These are phyloP conservation scores for Aspergillus conjunctus DNA, from an alignment of 495 filamentous ascomycete species.

Conservation along the genomic window DNA sequence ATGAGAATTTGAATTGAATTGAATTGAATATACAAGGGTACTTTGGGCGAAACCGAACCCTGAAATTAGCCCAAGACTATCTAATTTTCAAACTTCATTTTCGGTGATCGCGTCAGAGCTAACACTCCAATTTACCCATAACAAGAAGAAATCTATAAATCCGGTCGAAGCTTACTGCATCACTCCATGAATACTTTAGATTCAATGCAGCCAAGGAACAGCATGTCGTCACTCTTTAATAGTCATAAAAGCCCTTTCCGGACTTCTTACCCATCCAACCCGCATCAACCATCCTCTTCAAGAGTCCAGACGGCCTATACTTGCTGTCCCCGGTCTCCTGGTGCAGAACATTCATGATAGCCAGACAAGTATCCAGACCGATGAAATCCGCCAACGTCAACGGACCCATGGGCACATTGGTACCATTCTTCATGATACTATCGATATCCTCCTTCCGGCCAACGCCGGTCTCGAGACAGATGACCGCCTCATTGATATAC, in stretches of 20 bases:
- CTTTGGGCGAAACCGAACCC: too few species aligned
- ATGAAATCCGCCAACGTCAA: conserved; percentile 95
- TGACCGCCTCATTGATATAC: conserved; percentile 98
- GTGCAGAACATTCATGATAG: conserved; percentile 96
- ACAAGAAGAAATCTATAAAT: not conserved
- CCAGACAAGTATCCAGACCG: conserved; percentile 91
- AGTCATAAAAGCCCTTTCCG: conserved; percentile 95
- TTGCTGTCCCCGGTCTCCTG: conserved; percentile 92
- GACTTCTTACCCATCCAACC: conserved; percentile 98
- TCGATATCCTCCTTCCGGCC: conserved; percentile 89
- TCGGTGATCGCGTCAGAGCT: too few species aligned
- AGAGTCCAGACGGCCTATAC: conserved; percentile 82
- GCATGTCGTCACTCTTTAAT: conserved; percentile 40
- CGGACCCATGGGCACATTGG: conserved; percentile 97
- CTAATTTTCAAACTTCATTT: too few species aligned
- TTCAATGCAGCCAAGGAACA: not conserved
- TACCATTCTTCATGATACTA: conserved; percentile 98
- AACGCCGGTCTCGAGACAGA: conserved; percentile 92
- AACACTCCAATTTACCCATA: not conserved
- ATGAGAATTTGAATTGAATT: too few species aligned
- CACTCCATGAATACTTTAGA: not conserved
- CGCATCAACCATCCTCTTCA: conserved; percentile 95
- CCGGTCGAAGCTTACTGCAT: not conserved
- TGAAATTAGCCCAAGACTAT: not conserved
- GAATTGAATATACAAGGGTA: too few species aligned